These are phyloP conservation scores for Pythium periplocum DNA, from an alignment of 352 stramenopile genomes.

Conservation along the genomic window DNA sequence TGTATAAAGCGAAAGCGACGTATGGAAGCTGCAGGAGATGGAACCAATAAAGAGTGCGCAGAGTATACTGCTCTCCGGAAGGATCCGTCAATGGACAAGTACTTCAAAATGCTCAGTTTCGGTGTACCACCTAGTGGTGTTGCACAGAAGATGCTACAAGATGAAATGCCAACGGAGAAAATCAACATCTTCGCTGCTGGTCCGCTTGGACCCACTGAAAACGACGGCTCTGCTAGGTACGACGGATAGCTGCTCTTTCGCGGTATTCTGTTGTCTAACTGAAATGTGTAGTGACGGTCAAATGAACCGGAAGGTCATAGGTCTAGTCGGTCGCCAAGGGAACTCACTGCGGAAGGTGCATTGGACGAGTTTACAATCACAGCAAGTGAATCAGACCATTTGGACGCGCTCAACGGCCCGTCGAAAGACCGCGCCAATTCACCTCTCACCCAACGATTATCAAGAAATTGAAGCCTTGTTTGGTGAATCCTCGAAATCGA, in stretches of 20 bases:
- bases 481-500: constrained; percentile 8
- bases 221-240: not conserved
- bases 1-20: constrained; percentile 31
- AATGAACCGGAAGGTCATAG: constrained; percentile 5
- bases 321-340: constrained; percentile 23
- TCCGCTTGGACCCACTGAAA: constrained; percentile 19
- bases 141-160: constrained; percentile 77
- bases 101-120: constrained; percentile 84
- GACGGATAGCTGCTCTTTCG: not conserved
- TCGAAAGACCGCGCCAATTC: constrained; percentile 62
- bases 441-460: constrained; percentile 64
- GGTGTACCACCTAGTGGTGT: constrained; percentile 63
- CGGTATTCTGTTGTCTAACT: not conserved
- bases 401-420: constrained; percentile 63
- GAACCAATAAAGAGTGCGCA: constrained; percentile 26
- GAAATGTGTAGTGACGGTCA: constrained; percentile 4
- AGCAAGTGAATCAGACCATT: constrained; percentile 57
- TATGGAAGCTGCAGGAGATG: constrained; percentile 4
- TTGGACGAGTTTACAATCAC: constrained; percentile 66
- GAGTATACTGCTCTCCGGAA: constrained; percentile 47
- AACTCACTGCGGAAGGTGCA: constrained; percentile 76
- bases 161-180: constrained; percentile 55
- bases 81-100: constrained; percentile 73
- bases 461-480: constrained; percentile 57
- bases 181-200: constrained; percentile 54